phyloP scores from a whole-genome alignment of 2,329 filamentous ascomycete species.

The Aureobasidium sp. region DNA sequence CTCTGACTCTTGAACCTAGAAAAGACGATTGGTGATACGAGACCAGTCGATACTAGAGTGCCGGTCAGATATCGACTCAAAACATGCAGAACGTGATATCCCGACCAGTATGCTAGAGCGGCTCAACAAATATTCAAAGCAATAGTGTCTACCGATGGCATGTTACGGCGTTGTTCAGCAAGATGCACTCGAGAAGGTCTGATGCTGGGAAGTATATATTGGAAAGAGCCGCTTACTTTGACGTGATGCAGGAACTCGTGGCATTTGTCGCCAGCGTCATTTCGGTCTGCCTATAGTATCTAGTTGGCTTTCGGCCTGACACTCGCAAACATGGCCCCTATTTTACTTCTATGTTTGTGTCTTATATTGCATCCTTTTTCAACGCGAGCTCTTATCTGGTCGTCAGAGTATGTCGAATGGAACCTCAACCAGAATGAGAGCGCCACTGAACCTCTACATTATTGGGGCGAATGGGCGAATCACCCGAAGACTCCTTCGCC shows the following conservation, averaged over 20 bases:
- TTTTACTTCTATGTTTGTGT: neutral
- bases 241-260: neutral
- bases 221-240: neutral
- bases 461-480: conserved; percentile 50
- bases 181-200: too few species aligned
- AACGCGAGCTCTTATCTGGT: neutral
- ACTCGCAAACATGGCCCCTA: neutral
- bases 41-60: neutral
- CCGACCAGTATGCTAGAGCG: conserved; percentile 1
- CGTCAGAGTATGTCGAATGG: neutral
- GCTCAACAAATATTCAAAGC: neutral
- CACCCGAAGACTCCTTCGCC: conserved; percentile 50
- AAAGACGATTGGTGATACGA: neutral
- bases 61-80: neutral
- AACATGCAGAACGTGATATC: neutral
- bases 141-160: neutral
- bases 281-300: neutral
- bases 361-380: neutral
- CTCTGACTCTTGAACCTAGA: neutral
- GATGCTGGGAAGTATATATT: neutral
- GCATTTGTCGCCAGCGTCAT: neutral
- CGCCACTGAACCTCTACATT: conserved; percentile 50
- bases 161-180: neutral
- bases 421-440: conserved; percentile 56
- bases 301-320: neutral